Base-by-base conservation (phyloP, 78 protist genomes). In the Parvularia atlantis region DNA sequence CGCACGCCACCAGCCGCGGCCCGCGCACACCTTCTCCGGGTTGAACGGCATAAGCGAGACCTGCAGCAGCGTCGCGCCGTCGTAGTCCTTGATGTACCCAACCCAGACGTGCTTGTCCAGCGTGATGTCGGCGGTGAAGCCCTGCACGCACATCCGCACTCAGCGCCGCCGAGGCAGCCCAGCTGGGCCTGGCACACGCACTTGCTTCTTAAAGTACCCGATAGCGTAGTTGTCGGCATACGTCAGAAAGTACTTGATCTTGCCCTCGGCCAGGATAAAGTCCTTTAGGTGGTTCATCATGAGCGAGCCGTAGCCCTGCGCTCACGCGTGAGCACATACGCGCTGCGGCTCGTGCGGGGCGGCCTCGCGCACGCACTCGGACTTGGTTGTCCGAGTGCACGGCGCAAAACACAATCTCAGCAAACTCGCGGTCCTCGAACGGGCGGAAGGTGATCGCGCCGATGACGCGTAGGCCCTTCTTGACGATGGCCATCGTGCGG, bases 201-300 rank as follows among this genome's bases (percentile, higher is more conserved):
- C 95, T 64, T 89, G 95, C 60, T 91, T 91, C 48, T 83, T 74
- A 60, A 93, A 93, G 53, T 87, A 93, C 24, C 93, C 97, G 48
- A 89, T 80, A 3, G 97, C 97, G 41, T 63, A 78, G 67, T 93
- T 87, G 80, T 93, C 97, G 9, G 97, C 97, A 66, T 85, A 93
- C 2, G 97, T 93, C 39, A 93, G 74, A 35, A 90, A 83, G 66
- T 75, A 56, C n/a, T 59, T 63, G 35, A 88, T 83, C 44, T 84
- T 70, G 11, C 36, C n/a, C 41, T 24, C 13, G 30, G 28, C 41
- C 52, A 35, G n/a, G n/a, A n/a, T 33, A 17, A 5, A 35, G 26
- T 11, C 52, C 63, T 91, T 90, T 48, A 91, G 66, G 50, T 84
- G 92, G 48, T 88, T 89, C 95, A 93, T 93, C 63, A 93, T 1